A percentile compares a stretch with the other conserved stretches of the same genome.
These are phyloP conservation scores for Exutisphaerella laricina DNA, from an alignment of 2,329 filamentous ascomycete species.

Conservation along the genomic window DNA sequence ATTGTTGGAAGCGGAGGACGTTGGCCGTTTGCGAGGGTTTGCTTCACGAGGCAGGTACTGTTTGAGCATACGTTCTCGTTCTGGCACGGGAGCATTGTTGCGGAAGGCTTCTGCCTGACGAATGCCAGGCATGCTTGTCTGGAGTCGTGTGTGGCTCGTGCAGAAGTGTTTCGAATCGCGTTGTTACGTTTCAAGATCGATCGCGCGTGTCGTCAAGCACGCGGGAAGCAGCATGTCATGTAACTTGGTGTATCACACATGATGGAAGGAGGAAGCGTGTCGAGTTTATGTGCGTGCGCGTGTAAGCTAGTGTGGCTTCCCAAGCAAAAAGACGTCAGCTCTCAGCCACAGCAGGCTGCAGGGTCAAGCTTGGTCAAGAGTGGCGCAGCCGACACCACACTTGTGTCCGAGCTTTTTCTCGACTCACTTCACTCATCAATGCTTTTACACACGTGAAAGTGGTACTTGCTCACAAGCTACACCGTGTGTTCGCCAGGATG, in stretches of 20 bases:
- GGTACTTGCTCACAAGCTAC: no score
- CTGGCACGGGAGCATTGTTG: conserved; percentile 22
- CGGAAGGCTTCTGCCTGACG: conserved; percentile 28
- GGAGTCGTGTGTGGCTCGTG: neutral
- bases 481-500: no score
- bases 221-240: neutral
- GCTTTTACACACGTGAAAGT: no score
- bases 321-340: conserved; percentile 1
- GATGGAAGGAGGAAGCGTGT: neutral
- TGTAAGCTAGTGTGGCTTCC: neutral
- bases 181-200: neutral
- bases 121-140: conserved; percentile 26
- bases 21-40: conserved; percentile 7
- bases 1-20: conserved; percentile 3
- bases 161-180: neutral
- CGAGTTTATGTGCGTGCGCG: neutral
- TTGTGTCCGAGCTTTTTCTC: no score
- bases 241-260: neutral
- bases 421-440: no score
- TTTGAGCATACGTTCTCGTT: conserved; percentile 30
- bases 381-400: no score
- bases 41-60: conserved; percentile 31
- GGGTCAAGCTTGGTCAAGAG: no score
- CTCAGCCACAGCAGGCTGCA: conserved; percentile 1
- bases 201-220: no score